Evolutionary conservation across 352 stramenopile species (phyloP), one percentile per base, ranked within the genome.

Genomic region (Pythium vanterpoolii): DNA sequence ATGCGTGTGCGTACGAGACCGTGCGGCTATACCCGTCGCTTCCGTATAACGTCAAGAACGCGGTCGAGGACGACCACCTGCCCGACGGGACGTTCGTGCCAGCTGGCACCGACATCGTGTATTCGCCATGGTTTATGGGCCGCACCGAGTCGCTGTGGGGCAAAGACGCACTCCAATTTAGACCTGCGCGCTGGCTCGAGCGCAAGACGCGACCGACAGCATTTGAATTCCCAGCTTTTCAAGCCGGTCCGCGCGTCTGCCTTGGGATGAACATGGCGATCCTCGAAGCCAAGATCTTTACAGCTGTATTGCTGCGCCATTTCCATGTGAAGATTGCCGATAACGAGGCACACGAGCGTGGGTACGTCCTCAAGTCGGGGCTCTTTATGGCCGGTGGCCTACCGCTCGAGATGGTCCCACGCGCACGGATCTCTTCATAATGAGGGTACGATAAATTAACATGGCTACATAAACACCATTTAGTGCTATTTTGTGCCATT

Each of bases 71-170:
- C 62, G 82, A 93, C 44, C 60, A 79, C 8, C 50, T 89, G 7
- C 84, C 82, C 2, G 83, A 92, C 47, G 80, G 81, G 10, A 90
- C 80, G 6, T 87, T 87, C 43, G 76, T 96, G 0, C 76, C 75
- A 18, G 75, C 76, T 18, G 86, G 83, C 19, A 73, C 72, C 2
- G 76, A 84, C 13, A 36, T 93, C 14, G 70, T 83, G 31, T 95
- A 89, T 65, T 80, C 73, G 46, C 81, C 84, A 26, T 96, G 81
- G 71, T 82, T 66, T 44, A 95, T 94, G 83, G 85, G 83, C 0
- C 77, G 83, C 42, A 63, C 83, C 34, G 63, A 70, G 11, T 40
- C 58, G 11, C 33, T 84, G 18, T 93, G 86, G 83, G 71, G 71
- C 18, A 49, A 66, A 4, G 68, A 91, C 46, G 66, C 77, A 0